Base-by-base conservation (phyloP, 805 yeast genomes). In the Debaryomyces maramus region DNA sequence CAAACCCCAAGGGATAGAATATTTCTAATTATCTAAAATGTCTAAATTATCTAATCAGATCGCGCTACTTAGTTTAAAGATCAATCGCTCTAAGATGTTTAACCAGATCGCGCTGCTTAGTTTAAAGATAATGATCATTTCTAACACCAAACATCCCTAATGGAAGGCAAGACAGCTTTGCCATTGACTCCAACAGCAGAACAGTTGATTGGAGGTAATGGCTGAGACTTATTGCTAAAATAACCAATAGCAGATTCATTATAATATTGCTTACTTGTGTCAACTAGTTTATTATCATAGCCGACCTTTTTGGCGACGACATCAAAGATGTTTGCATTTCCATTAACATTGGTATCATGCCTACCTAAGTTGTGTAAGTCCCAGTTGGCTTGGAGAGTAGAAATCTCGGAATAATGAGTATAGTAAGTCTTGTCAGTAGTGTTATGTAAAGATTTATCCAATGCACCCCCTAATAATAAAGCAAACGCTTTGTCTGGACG, bases 321-420 rank as follows among this genome's bases (percentile, higher is more conserved):
- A 34, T 59, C 42, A 57, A 73, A 73, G 18, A 75, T 75, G 49
- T 76, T 76, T 35, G 80, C 78, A 38, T 60, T 65, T 47, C 69
- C 68, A 56, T 76, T 80, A n/a, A n/a, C n/a, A 3, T n/a, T 31
- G 19, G 32, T 38, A 26, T 38, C 41, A 51, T 66, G 60, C 52
- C 80, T 72, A 38, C 81, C 81, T 44, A 76, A 66, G 44, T 69
- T 58, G 27, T 71, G 68, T 41, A 76, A 67, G 43, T 63, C 70
- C 75, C 72, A 76, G n/a, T n/a, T n/a, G n/a, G n/a, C 27, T 60
- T 72, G 67, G 34, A 71, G 66, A 26, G 79, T 52, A n/a, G 80
- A 62, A 36, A 75, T 46, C 52, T 70, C 69, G 24, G 79, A 68
- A 66, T 74, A 76, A 56, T 76, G 80, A 57, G 72, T 68, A 60